Base-by-base conservation (phyloP, 139 green algal genomes). In the Dunaliella primolecta region DNA sequence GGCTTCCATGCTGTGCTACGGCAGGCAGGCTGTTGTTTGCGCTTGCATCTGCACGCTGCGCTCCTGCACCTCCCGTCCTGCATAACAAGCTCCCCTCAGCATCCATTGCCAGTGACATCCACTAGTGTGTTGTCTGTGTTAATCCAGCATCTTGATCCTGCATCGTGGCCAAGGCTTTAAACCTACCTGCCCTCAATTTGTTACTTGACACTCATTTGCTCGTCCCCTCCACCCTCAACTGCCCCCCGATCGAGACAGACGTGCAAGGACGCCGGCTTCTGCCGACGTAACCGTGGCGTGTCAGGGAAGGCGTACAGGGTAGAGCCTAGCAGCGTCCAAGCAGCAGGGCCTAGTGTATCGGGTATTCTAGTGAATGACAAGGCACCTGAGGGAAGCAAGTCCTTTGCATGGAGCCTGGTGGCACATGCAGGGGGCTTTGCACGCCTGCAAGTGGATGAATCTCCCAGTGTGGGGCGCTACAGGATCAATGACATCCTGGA, bases 221-320 rank as follows among this genome's bases (percentile, higher is more conserved):
- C n/a, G n/a, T n/a, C n/a, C n/a, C n/a, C n/a, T n/a, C n/a, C n/a
- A n/a, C n/a, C n/a, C n/a, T n/a, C n/a, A n/a, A n/a, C n/a, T n/a
- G n/a, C n/a, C n/a, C n/a, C n/a, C n/a, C n/a, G n/a, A n/a, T n/a
- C n/a, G n/a, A n/a, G 33, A 83, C 92, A 97, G 92, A 98, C 93
- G 79, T 99, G 96, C 89, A 84, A 88, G 0, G 90, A 96, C 34
- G 86, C 90, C 23, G 84, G 84, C 11, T 99, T 99, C 88, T 99
- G 97, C 88, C 88, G 85, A 0, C 91, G 96, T 2, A 94, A 98
- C 72, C 88, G 96, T 7, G 90, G 92, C 34, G 56, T 86, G 57
- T 32, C 87, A 82, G 75, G 89, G 34, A 56, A 89, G 1, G 84
- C 84, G 11, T 98, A 94, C 74, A 84, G 75, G 2, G 83, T 98